These are phyloP conservation scores for Grigorovia jiainica DNA, from an alignment of 805 yeast species.

Conservation along the genomic window DNA sequence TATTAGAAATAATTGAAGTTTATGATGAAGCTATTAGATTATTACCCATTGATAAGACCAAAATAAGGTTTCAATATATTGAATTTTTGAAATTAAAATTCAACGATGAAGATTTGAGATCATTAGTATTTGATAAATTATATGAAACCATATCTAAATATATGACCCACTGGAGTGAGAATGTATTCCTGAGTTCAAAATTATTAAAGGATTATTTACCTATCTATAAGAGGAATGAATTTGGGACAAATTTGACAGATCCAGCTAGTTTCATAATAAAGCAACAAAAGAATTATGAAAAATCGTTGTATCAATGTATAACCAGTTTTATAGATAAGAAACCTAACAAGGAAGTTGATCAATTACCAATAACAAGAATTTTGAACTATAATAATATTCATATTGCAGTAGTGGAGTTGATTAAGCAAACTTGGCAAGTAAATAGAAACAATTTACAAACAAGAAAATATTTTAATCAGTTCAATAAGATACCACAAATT, in stretches of 20 bases:
- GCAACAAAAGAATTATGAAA: constrained; percentile 17
- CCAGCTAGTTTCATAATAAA: constrained; percentile 11
- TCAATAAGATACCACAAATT: constrained; percentile 23
- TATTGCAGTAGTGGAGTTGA: constrained; percentile 29
- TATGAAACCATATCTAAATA: constrained; percentile 8
- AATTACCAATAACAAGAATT: constrained; percentile 24
- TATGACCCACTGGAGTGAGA: constrained; percentile 13
- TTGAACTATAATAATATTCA: constrained; percentile 36
- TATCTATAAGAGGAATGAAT: constrained; percentile 16
- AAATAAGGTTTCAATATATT: constrained; percentile 14
- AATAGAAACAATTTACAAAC: constrained; percentile 26
- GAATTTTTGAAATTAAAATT: constrained; percentile 12
- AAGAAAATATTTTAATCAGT: constrained; percentile 24
- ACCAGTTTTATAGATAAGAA: constrained; percentile 16
- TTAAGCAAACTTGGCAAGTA: constrained; percentile 25
- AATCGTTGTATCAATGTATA: constrained; percentile 18
- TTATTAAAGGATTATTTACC: constrained; percentile 17
- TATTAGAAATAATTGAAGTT: constrained; percentile 31
- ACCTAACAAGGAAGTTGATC: constrained; percentile 7
- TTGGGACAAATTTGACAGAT: constrained; percentile 13
- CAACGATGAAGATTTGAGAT: constrained; percentile 5
- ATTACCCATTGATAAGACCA: constrained; percentile 26
- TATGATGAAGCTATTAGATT: constrained; percentile 44
- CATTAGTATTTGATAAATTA: constrained; percentile 8
- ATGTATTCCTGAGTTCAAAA: constrained; percentile 1